phyloP scores from a whole-genome alignment of 2,329 filamentous ascomycete genomes.

The Diplodia mutila region DNA sequence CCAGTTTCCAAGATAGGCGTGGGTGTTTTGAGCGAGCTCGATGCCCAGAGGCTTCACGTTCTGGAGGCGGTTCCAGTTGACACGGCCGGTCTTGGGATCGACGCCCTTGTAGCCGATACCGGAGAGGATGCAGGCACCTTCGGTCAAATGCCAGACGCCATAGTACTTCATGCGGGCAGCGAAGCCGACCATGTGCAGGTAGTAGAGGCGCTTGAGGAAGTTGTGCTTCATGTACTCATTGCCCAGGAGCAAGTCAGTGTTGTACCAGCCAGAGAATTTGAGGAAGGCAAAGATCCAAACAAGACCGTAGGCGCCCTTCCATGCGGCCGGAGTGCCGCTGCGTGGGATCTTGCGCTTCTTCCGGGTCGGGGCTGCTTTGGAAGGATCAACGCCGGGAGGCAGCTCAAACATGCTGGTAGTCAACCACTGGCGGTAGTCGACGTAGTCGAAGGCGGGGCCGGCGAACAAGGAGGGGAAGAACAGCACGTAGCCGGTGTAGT shows the following conservation, averaged over 20 bases:
- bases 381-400: conserved; percentile 77
- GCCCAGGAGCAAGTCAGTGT: conserved; percentile 64
- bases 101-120: conserved; percentile 94
- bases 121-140: conserved; percentile 91
- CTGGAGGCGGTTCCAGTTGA: conserved; percentile 86
- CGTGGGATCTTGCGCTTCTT: conserved; percentile 92
- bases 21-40: conserved; percentile 90
- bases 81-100: conserved; percentile 79
- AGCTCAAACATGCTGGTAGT: conserved; percentile 94
- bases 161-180: conserved; percentile 92
- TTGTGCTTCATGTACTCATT: conserved; percentile 68
- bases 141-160: conserved; percentile 89
- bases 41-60: conserved; percentile 88
- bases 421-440: conserved; percentile 89
- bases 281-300: conserved; percentile 81
- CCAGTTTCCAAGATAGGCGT: conserved; percentile 88
- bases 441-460: conserved; percentile 92
- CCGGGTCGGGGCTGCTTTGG: conserved; percentile 81
- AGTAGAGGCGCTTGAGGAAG: conserved; percentile 73
- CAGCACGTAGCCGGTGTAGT: conserved; percentile 87
- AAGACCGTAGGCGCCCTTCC: conserved; percentile 74
- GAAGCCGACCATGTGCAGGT: conserved; percentile 82
- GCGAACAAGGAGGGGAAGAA: conserved; percentile 93
- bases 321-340: conserved; percentile 80
- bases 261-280: conserved; percentile 70